Evolutionary conservation across 148 eudicot genomes (phyloP), one percentile per base, ranked within the genome.

Genomic region (Dianthus caryophyllus): DNA sequence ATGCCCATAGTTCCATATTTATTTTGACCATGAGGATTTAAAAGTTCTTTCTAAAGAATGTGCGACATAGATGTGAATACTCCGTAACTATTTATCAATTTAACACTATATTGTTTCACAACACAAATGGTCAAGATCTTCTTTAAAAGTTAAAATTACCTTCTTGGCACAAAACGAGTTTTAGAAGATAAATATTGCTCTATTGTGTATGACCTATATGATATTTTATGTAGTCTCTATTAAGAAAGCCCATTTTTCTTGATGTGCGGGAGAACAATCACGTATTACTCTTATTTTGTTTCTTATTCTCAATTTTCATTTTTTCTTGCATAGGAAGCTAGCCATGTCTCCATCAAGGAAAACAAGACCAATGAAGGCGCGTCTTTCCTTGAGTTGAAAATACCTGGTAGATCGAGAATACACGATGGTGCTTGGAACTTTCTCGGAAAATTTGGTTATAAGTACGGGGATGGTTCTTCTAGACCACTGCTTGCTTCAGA

Each of bases 401-500:
- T 86, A 26, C 96, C 90, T 26, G 58, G 87, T 43, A 86, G 73
- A 75, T 78, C 79, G 21, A 82, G 60, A 47, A 58, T 20, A 41
- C 76, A 27, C 60, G 84, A 80, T 0, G 85, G 79, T 14, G 63
- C 61, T 52, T 93, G 98, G 98, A 74, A 73, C 70, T 94, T 94
- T 70, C 77, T 94, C 9, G 80, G 79, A 43, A 84, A 64, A 79
- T 94, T 86, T 75, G 98, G 98, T 68, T 94, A 77, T 59, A 82
- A 83, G 67, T 90, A 80, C 65, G 90, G 97, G 52, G 79, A 84
- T 60, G 79, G 71, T 50, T 41, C 39, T 68, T 70, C 81, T 65
- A 83, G 98, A 56, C 78, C 88, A 10, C 81, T 94, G 79, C 98
- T 94, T 73, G 81, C 98, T 64, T 77, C 83, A 44, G 98, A 94